Conservation (phyloP, 139 green algal species). For the Tetraselmis chui region DNA sequence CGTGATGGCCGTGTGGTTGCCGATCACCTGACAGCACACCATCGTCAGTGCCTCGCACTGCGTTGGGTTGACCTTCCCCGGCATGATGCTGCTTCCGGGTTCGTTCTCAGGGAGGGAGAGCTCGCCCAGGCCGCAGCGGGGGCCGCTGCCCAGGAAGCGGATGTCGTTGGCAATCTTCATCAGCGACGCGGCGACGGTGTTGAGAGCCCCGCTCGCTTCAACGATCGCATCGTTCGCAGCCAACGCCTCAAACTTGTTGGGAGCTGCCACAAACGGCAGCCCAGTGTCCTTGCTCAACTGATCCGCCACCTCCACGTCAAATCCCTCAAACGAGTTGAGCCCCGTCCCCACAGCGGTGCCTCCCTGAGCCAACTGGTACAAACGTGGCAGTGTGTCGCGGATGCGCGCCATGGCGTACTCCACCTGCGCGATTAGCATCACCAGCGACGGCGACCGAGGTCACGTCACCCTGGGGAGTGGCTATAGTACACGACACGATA, state of each 20-base stretch:
- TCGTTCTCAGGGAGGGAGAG: slow-evolving; percentile 92
- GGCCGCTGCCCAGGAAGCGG: slow-evolving; percentile 57
- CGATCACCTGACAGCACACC: slow-evolving; percentile 94
- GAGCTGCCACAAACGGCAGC: slow-evolving; percentile 80
- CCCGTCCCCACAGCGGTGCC: slow-evolving; percentile 95
- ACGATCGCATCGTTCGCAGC: slow-evolving; percentile 90
- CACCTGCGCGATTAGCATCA: too few relatives aligned
- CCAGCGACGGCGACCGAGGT: too few relatives aligned
- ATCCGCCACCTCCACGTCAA: slow-evolving; percentile 63
- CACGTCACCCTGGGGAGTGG: too few relatives aligned
- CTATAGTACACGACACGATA: too few relatives aligned
- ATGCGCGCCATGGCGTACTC: slow-evolving; percentile 71
- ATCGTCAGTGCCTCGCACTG: too few relatives aligned
- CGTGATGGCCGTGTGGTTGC: slow-evolving; percentile 77
- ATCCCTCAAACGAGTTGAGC: slow-evolving; percentile 76
- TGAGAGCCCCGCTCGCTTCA: slow-evolving; percentile 73
- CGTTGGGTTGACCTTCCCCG: slow-evolving; percentile 96
- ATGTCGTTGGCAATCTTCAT: slow-evolving; percentile 93
- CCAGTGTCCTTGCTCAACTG: slow-evolving; percentile 72
- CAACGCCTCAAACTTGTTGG: slow-evolving; percentile 97
- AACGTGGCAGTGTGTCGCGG: slow-evolving; percentile 45
- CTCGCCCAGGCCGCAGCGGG: slow-evolving; percentile 91
- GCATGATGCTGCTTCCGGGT: slow-evolving; percentile 93
- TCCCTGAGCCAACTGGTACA: slow-evolving; percentile 82
- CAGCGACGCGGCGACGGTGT: slow-evolving; percentile 82